Percentiles rank a stretch among this genome's conserved stretches.
phyloP scores from a whole-genome alignment of 768 basidiomycete species.

The Phanerochaete sordida region DNA sequence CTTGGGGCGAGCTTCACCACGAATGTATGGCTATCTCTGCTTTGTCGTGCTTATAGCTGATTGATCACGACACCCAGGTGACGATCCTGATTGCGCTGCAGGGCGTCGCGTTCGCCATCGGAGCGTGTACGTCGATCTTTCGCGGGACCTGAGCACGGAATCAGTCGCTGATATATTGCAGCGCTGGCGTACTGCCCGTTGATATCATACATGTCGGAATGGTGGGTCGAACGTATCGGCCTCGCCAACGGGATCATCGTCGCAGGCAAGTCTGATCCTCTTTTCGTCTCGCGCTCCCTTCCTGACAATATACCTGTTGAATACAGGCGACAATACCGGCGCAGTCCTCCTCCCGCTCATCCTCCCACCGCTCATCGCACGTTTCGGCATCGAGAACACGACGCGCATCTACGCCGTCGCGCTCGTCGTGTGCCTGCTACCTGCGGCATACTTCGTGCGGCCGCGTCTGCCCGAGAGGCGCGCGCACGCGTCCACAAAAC shows the following conservation, averaged over 20 bases:
- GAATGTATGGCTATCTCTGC: not conserved
- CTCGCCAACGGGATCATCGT: constrained; percentile 30
- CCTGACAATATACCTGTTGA: not conserved
- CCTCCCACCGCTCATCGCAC: constrained; percentile 23
- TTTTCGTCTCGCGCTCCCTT: constrained; percentile 1
- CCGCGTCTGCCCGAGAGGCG: constrained; percentile 22
- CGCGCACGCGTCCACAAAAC: constrained; percentile 9
- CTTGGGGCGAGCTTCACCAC: constrained; percentile 25
- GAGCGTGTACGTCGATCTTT: constrained; percentile 19
- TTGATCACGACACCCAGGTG: not conserved
- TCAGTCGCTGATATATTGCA: not conserved
- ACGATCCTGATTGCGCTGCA: constrained; percentile 18
- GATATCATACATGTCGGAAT: constrained; percentile 29
- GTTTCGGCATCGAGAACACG: constrained; percentile 20
- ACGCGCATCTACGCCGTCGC: constrained; percentile 23
- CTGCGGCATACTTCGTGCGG: constrained; percentile 19
- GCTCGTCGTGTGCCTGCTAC: constrained; percentile 16
- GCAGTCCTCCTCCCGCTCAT: constrained; percentile 27
- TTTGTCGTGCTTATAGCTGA: not conserved
- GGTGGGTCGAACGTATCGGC: constrained; percentile 28
- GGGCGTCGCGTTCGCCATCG: constrained; percentile 25
- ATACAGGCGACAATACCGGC: constrained; percentile 9
- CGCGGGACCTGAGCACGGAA: not conserved
- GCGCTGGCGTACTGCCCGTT: constrained; percentile 25
- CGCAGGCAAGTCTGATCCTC: constrained; percentile 15